Evolutionary conservation across 768 basidiomycete genomes (phyloP).

Genomic region (Candolleomyces eurysporus): DNA sequence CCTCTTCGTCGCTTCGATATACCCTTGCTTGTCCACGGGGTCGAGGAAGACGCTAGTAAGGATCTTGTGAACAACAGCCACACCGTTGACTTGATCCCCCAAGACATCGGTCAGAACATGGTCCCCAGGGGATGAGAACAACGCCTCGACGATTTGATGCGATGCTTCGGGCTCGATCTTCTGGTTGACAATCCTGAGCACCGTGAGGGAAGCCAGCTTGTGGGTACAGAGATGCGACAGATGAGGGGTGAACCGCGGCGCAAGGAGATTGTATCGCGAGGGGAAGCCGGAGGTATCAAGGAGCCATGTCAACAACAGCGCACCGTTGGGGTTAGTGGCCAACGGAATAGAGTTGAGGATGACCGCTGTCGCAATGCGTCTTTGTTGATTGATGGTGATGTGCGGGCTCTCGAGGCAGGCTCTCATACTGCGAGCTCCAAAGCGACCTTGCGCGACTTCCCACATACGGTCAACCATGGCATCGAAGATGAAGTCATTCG

Average conservation of each 20-base stretch:
- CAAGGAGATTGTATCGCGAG: conserved; percentile 91
- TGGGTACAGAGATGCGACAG: conserved; percentile 96
- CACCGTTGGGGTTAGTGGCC: conserved; percentile 97
- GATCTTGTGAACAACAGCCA: conserved; percentile 91
- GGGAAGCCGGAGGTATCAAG: conserved; percentile 93
- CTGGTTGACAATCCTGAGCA: conserved; percentile 95
- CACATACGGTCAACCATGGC: conserved; percentile 97
- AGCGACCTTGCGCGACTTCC: conserved; percentile 97
- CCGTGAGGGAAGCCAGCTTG: conserved; percentile 93
- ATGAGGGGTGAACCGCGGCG: conserved; percentile 95
- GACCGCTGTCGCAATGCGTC: conserved; percentile 90
- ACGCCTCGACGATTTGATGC: conserved; percentile 78
- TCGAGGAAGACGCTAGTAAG: conserved; percentile 85
- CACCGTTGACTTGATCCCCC: conserved; percentile 94
- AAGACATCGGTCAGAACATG: conserved; percentile 92
- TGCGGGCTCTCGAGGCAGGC: conserved; percentile 92
- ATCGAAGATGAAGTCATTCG: conserved; percentile 95
- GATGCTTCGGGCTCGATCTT: conserved; percentile 91
- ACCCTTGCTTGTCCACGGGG: conserved; percentile 59
- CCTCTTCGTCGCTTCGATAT: conserved; percentile 85
- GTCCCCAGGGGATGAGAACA: conserved; percentile 89
- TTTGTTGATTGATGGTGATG: conserved; percentile 86
- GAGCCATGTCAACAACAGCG: conserved; percentile 93
- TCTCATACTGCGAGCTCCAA: conserved; percentile 96
- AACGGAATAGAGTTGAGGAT: conserved; percentile 97